Conservation (phyloP, 2,329 filamentous ascomycete genomes). For the Beauveria varroae region DNA sequence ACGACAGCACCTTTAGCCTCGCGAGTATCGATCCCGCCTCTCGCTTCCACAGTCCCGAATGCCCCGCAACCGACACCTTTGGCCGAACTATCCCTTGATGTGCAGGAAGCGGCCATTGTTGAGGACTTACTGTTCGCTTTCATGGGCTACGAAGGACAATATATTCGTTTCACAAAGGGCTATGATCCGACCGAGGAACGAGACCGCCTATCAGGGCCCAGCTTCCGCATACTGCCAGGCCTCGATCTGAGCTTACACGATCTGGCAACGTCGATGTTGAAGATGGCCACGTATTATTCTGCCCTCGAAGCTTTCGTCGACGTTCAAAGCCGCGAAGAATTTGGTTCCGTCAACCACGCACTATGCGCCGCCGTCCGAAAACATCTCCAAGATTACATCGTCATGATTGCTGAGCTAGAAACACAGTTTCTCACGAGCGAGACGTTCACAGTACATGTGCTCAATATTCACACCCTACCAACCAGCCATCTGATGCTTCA, state of each 20-base stretch:
- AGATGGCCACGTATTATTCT: constrained; percentile 88
- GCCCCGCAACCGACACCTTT: constrained; percentile 65
- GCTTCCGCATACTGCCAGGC: constrained; percentile 71
- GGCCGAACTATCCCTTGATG: constrained; percentile 64
- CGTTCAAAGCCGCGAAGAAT: constrained; percentile 86
- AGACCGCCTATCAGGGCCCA: constrained; percentile 74
- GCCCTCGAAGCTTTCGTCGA: constrained; percentile 91
- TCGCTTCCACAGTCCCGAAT: constrained; percentile 67
- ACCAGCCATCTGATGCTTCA: constrained; percentile 89
- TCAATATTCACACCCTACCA: constrained; percentile 85
- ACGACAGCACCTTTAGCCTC: constrained; percentile 66
- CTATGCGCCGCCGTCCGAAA: constrained; percentile 92
- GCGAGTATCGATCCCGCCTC: constrained; percentile 55
- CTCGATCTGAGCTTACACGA: constrained; percentile 89
- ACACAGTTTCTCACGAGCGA: constrained; percentile 85
- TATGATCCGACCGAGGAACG: constrained; percentile 84
- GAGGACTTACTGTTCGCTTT: constrained; percentile 92
- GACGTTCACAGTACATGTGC: constrained; percentile 83
- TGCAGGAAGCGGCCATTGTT: constrained; percentile 78
- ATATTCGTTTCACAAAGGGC: constrained; percentile 75
- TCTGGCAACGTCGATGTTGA: constrained; percentile 79
- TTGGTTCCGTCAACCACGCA: constrained; percentile 90
- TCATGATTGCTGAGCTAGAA: constrained; percentile 88
- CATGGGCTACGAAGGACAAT: constrained; percentile 98
- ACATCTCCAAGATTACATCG: constrained; percentile 84